These are phyloP conservation scores for Hymenoscyphus infarciens DNA, from an alignment of 2,329 filamentous ascomycete species.

Conservation along the genomic window DNA sequence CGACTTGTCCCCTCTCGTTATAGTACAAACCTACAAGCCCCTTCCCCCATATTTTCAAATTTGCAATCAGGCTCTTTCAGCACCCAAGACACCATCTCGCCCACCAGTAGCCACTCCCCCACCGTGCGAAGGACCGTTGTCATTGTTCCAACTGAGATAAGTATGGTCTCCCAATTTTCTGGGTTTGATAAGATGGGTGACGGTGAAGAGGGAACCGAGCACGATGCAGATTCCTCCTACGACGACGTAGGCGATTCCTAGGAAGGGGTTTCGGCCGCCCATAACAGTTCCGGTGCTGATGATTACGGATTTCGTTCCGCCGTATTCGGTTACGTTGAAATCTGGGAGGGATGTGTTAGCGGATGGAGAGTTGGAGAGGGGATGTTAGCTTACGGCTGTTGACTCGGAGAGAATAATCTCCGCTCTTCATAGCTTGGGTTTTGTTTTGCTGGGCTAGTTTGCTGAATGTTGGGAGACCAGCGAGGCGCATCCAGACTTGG, in stretches of 20 bases:
- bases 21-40: not conserved
- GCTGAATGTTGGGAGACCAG: conserved; percentile 88
- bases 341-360: conserved; percentile 46
- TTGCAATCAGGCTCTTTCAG: not conserved
- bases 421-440: conserved; percentile 59
- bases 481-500: conserved; percentile 98
- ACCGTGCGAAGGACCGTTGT: conserved; percentile 39
- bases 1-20: not conserved
- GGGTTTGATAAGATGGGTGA: conserved; percentile 87
- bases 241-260: conserved; percentile 93
- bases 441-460: conserved; percentile 89
- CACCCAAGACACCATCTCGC: conserved; percentile 42
- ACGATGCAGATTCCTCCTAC: conserved; percentile 91
- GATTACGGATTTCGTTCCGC: conserved; percentile 84
- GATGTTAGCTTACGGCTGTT: conserved; percentile 63
- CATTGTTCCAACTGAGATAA: conserved; percentile 92
- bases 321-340: conserved; percentile 75
- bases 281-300: conserved; percentile 89
- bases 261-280: conserved; percentile 91
- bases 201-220: conserved; percentile 81
- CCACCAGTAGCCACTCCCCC: conserved; percentile 53
- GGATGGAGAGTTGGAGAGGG: not conserved
- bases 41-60: not conserved
- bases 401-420: conserved; percentile 74
- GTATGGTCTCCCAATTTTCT: conserved; percentile 98